Conservation (phyloP, 345 rosid species). For the Sonneratia caseolaris region DNA sequence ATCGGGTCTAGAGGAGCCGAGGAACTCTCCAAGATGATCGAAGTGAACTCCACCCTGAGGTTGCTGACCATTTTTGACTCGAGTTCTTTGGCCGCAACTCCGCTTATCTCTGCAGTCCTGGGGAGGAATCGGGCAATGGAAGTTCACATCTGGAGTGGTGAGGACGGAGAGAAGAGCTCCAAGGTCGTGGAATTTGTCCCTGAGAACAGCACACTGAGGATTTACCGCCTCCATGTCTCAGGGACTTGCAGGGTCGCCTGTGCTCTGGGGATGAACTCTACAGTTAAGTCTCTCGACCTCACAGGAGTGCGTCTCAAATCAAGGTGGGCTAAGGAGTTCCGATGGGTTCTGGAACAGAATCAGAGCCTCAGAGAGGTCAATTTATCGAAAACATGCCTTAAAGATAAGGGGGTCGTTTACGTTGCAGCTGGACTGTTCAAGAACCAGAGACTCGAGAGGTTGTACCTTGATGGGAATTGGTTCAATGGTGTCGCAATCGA, state of each 20-base stretch:
- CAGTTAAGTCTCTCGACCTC: slow-evolving; percentile 74
- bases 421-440: slow-evolving; percentile 87
- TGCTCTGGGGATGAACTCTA: slow-evolving; percentile 67
- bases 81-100: slow-evolving; percentile 54
- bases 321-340: slow-evolving; percentile 72
- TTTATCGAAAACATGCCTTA: slow-evolving; percentile 65
- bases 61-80: slow-evolving; percentile 71
- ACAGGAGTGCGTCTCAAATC: slow-evolving; percentile 66
- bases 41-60: slow-evolving; percentile 67
- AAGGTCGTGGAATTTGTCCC: slow-evolving; percentile 80
- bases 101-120: slow-evolving; percentile 76
- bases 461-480: slow-evolving; percentile 72
- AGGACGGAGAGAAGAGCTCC: slow-evolving; percentile 43
- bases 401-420: slow-evolving; percentile 76
- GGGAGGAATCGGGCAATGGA: slow-evolving; percentile 73
- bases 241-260: slow-evolving; percentile 79
- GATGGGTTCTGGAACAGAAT: slow-evolving; percentile 84
- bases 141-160: slow-evolving; percentile 80
- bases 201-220: slow-evolving; percentile 47
- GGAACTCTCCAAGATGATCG: slow-evolving; percentile 90
- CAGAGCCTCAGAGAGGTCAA: slow-evolving; percentile 57
- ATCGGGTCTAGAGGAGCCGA: slow-evolving; percentile 88
- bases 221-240: slow-evolving; percentile 52
- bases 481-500: slow-evolving; percentile 65
- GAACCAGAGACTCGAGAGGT: slow-evolving; percentile 58